These are phyloP conservation scores for Plasmodium chabaudi DNA, from an alignment of 169 alveolate species.

Conservation along the genomic window DNA sequence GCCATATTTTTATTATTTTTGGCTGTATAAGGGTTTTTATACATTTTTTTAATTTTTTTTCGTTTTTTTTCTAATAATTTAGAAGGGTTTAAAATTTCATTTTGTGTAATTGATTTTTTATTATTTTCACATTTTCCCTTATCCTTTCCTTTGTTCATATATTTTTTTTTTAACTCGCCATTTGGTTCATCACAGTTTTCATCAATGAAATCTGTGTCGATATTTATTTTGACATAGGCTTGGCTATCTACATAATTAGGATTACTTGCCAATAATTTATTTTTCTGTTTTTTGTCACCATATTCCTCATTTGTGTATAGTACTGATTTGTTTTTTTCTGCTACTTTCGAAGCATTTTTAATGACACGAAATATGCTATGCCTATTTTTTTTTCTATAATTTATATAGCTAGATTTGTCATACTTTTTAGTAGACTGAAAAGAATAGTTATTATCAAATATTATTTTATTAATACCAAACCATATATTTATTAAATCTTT, in stretches of 20 bases:
- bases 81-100: constrained; percentile 22
- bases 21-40: constrained; percentile 6
- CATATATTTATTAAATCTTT: constrained; percentile 81
- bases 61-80: constrained; percentile 23
- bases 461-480: constrained; percentile 62
- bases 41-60: constrained; percentile 23
- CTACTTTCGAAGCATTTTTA: background rate
- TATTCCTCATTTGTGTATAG: background rate
- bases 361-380: constrained; percentile 8
- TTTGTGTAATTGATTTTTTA: background rate
- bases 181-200: background rate
- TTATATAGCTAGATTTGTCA: background rate
- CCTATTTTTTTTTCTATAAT: constrained; percentile 13
- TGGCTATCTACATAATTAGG: background rate
- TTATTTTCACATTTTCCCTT: background rate
- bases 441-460: constrained; percentile 22
- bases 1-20: constrained; percentile 24
- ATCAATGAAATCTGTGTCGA: background rate
- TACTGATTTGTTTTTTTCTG: background rate
- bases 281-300: background rate
- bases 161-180: background rate
- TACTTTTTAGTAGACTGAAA: background rate
- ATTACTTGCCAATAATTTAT: background rate
- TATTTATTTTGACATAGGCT: background rate
- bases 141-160: background rate